Evolutionary conservation across 208 protist genomes (phyloP).

Genomic region (Sergeia podlipaevii): DNA sequence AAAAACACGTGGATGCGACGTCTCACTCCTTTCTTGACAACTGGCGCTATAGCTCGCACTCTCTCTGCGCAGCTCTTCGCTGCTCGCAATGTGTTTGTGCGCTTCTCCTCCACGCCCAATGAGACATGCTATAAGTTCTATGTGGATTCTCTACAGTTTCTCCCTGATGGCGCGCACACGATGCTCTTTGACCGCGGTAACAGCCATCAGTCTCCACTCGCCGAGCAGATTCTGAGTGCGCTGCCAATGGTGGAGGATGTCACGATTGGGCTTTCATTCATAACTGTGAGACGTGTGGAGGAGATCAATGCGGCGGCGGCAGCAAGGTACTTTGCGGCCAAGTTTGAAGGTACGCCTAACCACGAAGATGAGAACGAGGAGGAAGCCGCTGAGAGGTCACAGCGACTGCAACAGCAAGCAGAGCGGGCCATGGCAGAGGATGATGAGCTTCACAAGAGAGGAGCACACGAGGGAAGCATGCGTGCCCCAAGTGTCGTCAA

Average conservation of each 20-base stretch:
- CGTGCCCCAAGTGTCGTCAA: neutral
- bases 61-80: too few relatives aligned
- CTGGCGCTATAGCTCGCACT: too few relatives aligned
- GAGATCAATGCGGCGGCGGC: slow-evolving; percentile 47
- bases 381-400: slow-evolving; percentile 36
- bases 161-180: slow-evolving; percentile 40
- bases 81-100: too few relatives aligned
- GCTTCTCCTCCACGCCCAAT: slow-evolving; percentile 81
- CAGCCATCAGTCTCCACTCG: slow-evolving; percentile 76
- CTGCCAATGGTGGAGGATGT: slow-evolving; percentile 90
- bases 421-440: slow-evolving; percentile 17
- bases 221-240: slow-evolving; percentile 47
- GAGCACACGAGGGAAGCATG: neutral
- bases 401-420: slow-evolving; percentile 47
- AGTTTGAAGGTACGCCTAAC: slow-evolving; percentile 28
- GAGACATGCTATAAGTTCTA: slow-evolving; percentile 85
- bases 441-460: too few relatives aligned
- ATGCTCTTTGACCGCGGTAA: slow-evolving; percentile 79
- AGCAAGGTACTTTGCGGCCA: slow-evolving; percentile 58
- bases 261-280: slow-evolving; percentile 64
- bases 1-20: too few relatives aligned
- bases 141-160: slow-evolving; percentile 53
- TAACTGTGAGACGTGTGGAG: slow-evolving; percentile 79
- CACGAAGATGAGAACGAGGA: slow-evolving; percentile 3
- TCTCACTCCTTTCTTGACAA: too few relatives aligned